Evolutionary conservation across 2,329 filamentous ascomycete genomes (phyloP).

Genomic region (Madurella fahalii): DNA sequence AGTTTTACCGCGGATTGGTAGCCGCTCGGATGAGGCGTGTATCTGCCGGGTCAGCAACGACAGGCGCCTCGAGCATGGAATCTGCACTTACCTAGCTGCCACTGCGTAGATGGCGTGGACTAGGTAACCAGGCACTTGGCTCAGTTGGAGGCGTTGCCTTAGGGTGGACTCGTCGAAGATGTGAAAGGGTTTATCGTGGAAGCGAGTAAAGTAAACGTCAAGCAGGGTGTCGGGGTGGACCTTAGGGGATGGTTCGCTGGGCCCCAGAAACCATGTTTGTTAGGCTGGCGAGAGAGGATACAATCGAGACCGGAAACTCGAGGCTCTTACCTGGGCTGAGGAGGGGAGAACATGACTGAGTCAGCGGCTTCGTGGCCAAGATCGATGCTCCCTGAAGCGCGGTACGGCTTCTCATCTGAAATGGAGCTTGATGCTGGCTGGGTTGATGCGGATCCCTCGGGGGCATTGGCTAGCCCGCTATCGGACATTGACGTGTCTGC

Average conservation of each 20-base stretch:
- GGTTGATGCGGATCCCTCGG: constrained; percentile 18
- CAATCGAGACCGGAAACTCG: background rate
- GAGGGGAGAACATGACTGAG: constrained; percentile 42
- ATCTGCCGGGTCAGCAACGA: constrained; percentile 45
- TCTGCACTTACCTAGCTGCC: constrained; percentile 51
- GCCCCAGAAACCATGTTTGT: background rate
- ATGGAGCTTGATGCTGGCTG: constrained; percentile 14
- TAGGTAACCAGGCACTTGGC: constrained; percentile 57
- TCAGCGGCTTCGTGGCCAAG: constrained; percentile 35
- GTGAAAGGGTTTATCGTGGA: constrained; percentile 78
- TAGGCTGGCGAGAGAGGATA: background rate
- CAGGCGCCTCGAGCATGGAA: background rate
- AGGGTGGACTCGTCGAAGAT: constrained; percentile 74
- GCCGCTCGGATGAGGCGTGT: constrained; percentile 63
- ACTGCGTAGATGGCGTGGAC: constrained; percentile 58
- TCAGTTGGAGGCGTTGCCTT: constrained; percentile 65
- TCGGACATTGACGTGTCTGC: constrained; percentile 28
- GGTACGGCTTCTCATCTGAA: constrained; percentile 39
- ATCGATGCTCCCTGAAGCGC: constrained; percentile 35
- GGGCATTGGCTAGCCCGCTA: constrained; percentile 21
- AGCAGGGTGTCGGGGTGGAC: constrained; percentile 61
- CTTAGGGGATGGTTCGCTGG: constrained; percentile 43
- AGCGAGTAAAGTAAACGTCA: constrained; percentile 73
- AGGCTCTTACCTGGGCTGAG: constrained; percentile 33
- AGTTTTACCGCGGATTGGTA: constrained; percentile 63